Evolutionary conservation across 768 basidiomycete genomes (phyloP).

Genomic region (Naganishia vishniacii): DNA sequence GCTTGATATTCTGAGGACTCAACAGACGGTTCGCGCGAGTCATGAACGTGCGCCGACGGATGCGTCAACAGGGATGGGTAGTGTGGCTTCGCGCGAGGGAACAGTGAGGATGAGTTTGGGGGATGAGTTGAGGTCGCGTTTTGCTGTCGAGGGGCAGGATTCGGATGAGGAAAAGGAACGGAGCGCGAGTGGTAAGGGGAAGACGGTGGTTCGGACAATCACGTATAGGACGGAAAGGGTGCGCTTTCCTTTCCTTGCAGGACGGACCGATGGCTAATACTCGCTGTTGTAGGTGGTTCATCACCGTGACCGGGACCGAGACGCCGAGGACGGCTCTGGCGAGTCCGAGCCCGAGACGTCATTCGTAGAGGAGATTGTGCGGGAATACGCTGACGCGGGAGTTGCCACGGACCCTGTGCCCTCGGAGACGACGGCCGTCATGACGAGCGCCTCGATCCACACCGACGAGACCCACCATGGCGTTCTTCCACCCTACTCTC

Average conservation of each 20-base stretch:
- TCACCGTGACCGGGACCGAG: not conserved
- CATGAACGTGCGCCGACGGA: constrained; percentile 5
- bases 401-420: constrained; percentile 6
- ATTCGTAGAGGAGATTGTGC: constrained; percentile 6
- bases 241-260: not conserved
- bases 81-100: not conserved
- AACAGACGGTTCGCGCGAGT: not conserved
- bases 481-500: constrained; percentile 9
- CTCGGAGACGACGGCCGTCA: not conserved
- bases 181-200: not conserved
- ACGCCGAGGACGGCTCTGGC: not conserved
- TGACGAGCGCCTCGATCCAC: constrained; percentile 1
- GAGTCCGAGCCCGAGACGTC: constrained; percentile 9
- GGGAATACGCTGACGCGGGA: constrained; percentile 3
- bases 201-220: constrained; percentile 12
- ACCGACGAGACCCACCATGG: constrained; percentile 15
- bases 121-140: constrained; percentile 3
- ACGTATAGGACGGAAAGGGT: constrained; percentile 12
- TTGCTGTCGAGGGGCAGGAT: not conserved
- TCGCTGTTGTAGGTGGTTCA: not conserved
- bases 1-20: not conserved
- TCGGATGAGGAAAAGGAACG: constrained; percentile 6
- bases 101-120: constrained; percentile 7
- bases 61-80: not conserved
- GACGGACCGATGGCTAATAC: not conserved